Evolutionary conservation across 2,329 filamentous ascomycete species (phyloP), one percentile per base, ranked within the genome.

Genomic region (Cytospora piceae): DNA sequence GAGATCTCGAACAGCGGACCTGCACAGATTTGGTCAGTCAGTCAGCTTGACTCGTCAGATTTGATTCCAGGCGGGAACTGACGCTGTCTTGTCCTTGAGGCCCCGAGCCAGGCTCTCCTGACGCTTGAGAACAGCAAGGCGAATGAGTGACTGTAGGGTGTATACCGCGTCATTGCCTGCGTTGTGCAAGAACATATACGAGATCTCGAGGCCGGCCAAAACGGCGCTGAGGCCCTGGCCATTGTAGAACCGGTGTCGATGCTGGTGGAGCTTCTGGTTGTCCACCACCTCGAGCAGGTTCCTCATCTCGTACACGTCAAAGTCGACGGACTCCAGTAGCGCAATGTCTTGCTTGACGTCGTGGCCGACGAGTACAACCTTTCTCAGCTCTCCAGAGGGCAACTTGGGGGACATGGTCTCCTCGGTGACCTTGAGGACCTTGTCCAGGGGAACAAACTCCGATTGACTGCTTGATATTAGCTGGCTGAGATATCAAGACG

Each of bases 91-190:
- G 29, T 59, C 56, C 42, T 68, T 52, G 11, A 58, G 57, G 2
- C 69, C 68, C 29, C 66, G 61, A 17, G 66, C 56, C 15, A 74
- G 63, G 34, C 74, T 75, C 54, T 65, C 56, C 58, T 72, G 61
- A 1, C 78, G 75, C 31, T 73, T 75, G 9, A 73, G 68, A 2
- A 82, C 74, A 22, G 81, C 82, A 67, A 92, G 84, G 6, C 80
- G 85, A 8, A 97, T 75, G 82, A 95, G 85, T 9, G 87, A 90
- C 68, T 89, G 87, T 68, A 96, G 77, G 0, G 92, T 94, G 74
- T 90, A 95, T 1, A 88, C 84, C 0, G 93, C 93, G 74, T 97
- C 93, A 70, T 97, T 97, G 1, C 93, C 88, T 0, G 89, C 93
- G 73, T 96, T 96, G 76, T 97, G 93, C n/a, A 94, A 80, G 70